Evolutionary conservation across 805 yeast genomes (phyloP).

Genomic region (Yamadazyma scolyti): DNA sequence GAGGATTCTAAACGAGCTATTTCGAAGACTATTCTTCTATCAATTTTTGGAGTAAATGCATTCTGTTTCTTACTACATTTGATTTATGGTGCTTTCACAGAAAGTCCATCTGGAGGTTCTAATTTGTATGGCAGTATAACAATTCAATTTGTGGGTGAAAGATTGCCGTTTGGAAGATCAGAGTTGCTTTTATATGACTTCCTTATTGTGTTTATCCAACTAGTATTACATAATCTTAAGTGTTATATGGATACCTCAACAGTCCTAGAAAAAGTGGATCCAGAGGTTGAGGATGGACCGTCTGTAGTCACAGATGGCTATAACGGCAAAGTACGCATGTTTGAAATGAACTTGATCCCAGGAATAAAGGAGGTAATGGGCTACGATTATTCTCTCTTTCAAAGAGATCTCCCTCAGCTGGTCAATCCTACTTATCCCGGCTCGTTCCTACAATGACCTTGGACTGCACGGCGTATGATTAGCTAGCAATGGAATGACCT

Average conservation of each 20-base stretch:
- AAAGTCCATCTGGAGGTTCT: constrained; percentile 12
- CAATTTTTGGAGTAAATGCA: constrained; percentile 19
- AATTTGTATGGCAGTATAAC: constrained; percentile 31
- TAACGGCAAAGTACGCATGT: constrained; percentile 32
- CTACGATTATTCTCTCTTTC: constrained; percentile 4
- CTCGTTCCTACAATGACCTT: no score
- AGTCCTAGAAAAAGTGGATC: constrained; percentile 14
- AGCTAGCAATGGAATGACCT: no score
- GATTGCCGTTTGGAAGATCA: constrained; percentile 20
- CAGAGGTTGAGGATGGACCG: constrained; percentile 10
- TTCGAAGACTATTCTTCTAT: constrained; percentile 22
- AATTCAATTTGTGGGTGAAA: constrained; percentile 38
- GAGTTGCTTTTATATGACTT: constrained; percentile 27
- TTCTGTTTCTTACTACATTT: constrained; percentile 24
- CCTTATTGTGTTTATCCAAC: constrained; percentile 21
- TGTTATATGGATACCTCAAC: constrained; percentile 29
- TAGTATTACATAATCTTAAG: constrained; percentile 29
- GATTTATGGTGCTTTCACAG: constrained; percentile 20
- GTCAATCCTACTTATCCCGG: no score
- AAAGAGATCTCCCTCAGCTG: no score
- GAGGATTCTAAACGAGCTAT: constrained; percentile 26
- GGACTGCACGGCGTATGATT: no score
- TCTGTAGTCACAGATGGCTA: constrained; percentile 33
- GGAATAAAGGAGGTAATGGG: constrained; percentile 8
- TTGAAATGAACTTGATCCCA: constrained; percentile 19